A percentile compares a stretch with the other conserved stretches of the same genome.
These are phyloP conservation scores for Rhynchosporium secalis DNA, from an alignment of 2,329 filamentous ascomycete species.

Conservation along the genomic window DNA sequence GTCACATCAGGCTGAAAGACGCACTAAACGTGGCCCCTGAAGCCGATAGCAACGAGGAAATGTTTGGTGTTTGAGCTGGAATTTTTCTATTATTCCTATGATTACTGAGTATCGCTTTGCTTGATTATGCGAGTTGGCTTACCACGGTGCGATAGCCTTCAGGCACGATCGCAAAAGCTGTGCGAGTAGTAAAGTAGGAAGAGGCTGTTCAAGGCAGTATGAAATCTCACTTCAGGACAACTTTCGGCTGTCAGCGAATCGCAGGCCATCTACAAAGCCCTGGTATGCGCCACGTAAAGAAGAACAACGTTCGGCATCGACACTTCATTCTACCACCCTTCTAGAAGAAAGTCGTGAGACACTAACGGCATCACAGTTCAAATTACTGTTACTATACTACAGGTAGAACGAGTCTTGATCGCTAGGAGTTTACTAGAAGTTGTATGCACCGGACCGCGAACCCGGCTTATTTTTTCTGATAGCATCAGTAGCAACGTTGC, in stretches of 20 bases:
- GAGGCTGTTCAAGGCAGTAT: conserved; percentile 9
- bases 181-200: neutral
- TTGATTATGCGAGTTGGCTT: neutral
- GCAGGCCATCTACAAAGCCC: neutral
- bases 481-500: conserved; percentile 1
- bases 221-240: neutral
- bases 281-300: neutral
- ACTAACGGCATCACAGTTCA: neutral
- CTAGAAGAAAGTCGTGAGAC: conserved; percentile 7
- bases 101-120: neutral
- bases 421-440: too few relatives aligned
- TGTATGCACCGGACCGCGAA: neutral
- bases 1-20: conserved; percentile 16
- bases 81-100: neutral
- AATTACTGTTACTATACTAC: neutral
- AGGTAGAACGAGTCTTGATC: neutral
- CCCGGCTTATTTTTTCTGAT: conserved; percentile 2
- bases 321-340: neutral
- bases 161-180: conserved; percentile 5
- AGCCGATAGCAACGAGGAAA: conserved; percentile 2
- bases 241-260: conserved; percentile 2
- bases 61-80: neutral
- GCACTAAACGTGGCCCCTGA: conserved; percentile 5
- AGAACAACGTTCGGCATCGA: neutral
- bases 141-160: conserved; percentile 3